phyloP scores from a whole-genome alignment of 1,284 basidiomycete genomes.

The Stereum hirsutum region DNA sequence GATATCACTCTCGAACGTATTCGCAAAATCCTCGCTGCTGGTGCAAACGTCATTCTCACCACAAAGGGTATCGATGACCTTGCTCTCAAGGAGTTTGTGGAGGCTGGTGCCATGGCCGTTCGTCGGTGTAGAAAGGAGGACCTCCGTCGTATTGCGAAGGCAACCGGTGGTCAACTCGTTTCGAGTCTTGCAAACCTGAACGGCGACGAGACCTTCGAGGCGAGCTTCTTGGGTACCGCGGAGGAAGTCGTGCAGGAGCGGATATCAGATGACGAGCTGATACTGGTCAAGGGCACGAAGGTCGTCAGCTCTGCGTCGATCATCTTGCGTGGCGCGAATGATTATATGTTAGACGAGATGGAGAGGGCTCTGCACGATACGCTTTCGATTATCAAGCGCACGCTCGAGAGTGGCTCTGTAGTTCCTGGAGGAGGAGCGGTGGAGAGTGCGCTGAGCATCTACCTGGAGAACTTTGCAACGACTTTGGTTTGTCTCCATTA shows the following conservation, averaged over 20 bases:
- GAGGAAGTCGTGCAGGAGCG: constrained; percentile 97
- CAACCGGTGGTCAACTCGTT: constrained; percentile 91
- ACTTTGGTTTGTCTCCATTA: constrained; percentile 60
- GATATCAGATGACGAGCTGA: constrained; percentile 97
- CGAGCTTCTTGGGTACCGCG: constrained; percentile 81
- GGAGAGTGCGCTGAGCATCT: constrained; percentile 94
- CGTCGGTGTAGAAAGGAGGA: constrained; percentile 98
- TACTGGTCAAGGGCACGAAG: constrained; percentile 96
- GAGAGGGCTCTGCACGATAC: constrained; percentile 95
- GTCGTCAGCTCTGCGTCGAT: constrained; percentile 92
- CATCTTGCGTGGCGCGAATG: constrained; percentile 94
- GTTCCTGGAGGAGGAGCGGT: constrained; percentile 98
- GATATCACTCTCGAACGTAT: constrained; percentile 97
- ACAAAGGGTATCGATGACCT: constrained; percentile 99
- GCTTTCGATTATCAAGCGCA: constrained; percentile 93
- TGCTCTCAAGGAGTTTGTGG: constrained; percentile 97
- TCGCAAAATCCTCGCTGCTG: constrained; percentile 91
- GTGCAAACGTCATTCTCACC: constrained; percentile 95
- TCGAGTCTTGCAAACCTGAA: constrained; percentile 94
- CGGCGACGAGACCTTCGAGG: constrained; percentile 96
- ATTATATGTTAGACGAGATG: constrained; percentile 99
- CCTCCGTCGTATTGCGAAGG: constrained; percentile 92
- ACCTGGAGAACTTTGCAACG: constrained; percentile 98
- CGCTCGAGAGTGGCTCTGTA: constrained; percentile 91
- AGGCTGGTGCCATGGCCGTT: constrained; percentile 98